phyloP scores from a whole-genome alignment of 148 eudicot species.

The Suaeda aralocaspica region DNA sequence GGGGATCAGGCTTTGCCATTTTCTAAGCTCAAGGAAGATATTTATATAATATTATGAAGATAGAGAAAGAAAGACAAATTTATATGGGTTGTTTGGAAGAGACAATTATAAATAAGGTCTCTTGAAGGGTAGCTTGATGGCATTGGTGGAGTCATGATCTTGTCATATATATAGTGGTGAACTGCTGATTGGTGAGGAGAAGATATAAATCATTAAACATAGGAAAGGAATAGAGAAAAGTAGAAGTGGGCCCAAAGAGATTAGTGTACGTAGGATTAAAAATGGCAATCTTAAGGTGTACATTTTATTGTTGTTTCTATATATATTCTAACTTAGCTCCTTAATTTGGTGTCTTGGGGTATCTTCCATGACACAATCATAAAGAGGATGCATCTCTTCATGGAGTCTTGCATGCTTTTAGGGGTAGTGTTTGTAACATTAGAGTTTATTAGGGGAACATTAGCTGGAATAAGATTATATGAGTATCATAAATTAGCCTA shows the following conservation, averaged over 20 bases:
- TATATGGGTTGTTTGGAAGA: conserved; percentile 9
- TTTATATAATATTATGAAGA: background rate
- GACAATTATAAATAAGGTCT: conserved; percentile 3
- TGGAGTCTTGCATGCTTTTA: too few species aligned
- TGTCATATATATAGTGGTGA: conserved; percentile 22
- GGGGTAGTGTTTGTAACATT: too few species aligned
- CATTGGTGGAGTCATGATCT: conserved; percentile 25
- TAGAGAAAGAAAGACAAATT: background rate
- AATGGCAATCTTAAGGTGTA: conserved; percentile 9
- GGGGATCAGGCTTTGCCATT: conserved; percentile 37
- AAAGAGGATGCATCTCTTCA: background rate
- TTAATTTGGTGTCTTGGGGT: conserved; percentile 10
- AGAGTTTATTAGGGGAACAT: too few species aligned
- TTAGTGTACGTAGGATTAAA: conserved; percentile 14
- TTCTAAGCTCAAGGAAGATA: background rate
- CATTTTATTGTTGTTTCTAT: background rate
- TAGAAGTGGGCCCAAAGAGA: background rate
- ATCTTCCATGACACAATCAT: conserved; percentile 2
- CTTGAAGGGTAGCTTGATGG: conserved; percentile 18
- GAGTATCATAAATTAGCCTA: too few species aligned
- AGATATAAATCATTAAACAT: background rate
- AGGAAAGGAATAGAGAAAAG: background rate
- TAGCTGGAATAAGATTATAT: too few species aligned
- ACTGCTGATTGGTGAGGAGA: background rate
- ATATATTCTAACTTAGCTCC: background rate